Percentiles rank a stretch among this genome's conserved stretches.
Evolutionary conservation across 768 basidiomycete genomes (phyloP).

Genomic region (Hericium erinaceus): DNA sequence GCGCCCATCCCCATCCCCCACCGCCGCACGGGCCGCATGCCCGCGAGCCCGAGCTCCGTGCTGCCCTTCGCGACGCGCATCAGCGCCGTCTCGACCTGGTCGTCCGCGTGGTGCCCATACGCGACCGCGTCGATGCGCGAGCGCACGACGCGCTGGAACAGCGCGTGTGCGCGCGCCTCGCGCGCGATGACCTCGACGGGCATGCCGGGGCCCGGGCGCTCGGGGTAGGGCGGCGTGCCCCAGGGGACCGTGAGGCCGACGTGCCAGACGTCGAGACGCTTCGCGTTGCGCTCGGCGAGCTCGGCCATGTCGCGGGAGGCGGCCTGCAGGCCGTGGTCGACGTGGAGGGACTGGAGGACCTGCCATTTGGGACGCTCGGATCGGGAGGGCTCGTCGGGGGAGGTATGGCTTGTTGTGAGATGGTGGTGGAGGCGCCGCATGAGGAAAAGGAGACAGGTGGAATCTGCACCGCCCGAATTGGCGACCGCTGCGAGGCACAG

Average conservation of each 20-base stretch:
- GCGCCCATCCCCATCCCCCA: slow-evolving; percentile 66
- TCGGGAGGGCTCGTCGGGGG: slow-evolving; percentile 14
- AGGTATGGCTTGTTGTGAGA: slow-evolving; percentile 5
- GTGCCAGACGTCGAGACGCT: slow-evolving; percentile 35
- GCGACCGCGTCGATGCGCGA: slow-evolving; percentile 37
- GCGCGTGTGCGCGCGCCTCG: slow-evolving; percentile 41
- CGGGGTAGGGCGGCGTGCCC: slow-evolving; percentile 43
- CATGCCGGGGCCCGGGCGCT: slow-evolving; percentile 28
- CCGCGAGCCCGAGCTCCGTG: slow-evolving; percentile 46
- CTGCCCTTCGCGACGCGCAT: slow-evolving; percentile 59
- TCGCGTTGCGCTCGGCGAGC: slow-evolving; percentile 35
- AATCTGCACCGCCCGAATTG: slow-evolving; percentile 79
- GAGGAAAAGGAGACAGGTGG: slow-evolving; percentile 68
- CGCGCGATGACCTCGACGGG: slow-evolving; percentile 52
- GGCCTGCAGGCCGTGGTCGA: slow-evolving; percentile 64
- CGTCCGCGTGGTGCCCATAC: slow-evolving; percentile 73
- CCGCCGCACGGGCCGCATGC: slow-evolving; percentile 57
- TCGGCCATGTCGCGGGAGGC: slow-evolving; percentile 48
- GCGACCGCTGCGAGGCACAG: slow-evolving; percentile 46
- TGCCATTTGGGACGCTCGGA: neutral
- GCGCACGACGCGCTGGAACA: slow-evolving; percentile 39
- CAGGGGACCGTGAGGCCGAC: slow-evolving; percentile 43
- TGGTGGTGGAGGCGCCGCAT: slow-evolving; percentile 26
- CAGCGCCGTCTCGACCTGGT: slow-evolving; percentile 75
- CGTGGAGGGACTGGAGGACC: slow-evolving; percentile 45